Conservation (phyloP, 23 red algal species). For the Gracilaria caudata region DNA sequence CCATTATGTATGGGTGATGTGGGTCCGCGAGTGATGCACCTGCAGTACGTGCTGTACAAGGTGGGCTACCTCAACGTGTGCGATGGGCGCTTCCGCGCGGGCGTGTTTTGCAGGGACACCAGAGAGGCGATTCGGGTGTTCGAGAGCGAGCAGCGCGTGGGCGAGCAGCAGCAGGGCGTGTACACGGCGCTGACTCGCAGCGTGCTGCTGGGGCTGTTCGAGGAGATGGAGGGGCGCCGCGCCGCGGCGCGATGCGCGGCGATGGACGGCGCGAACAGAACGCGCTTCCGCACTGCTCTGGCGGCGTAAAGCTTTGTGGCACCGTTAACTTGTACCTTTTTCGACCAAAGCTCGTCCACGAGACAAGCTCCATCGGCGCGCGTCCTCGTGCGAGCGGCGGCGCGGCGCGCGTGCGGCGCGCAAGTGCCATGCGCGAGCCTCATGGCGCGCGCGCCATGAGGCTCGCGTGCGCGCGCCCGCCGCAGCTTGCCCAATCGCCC, state of each 20-base stretch:
- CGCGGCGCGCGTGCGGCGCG: no score
- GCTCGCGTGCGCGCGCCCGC: no score
- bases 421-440: not conserved
- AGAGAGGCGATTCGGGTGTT: conserved; percentile 1
- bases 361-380: no score
- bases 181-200: conserved; percentile 24
- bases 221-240: conserved; percentile 7
- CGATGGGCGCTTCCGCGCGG: conserved; percentile 1
- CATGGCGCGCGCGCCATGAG: not conserved
- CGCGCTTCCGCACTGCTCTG: conserved; percentile 22
- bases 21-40: conserved; percentile 25
- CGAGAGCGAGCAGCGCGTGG: not conserved
- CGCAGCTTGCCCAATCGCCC: no score
- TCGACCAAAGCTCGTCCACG: no score
- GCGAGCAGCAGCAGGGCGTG: conserved; percentile 11
- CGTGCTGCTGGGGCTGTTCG: conserved; percentile 2
- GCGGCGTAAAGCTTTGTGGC: conserved; percentile 11
- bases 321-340: not conserved
- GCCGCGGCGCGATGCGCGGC: not conserved
- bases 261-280: not conserved
- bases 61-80: conserved; percentile 12
- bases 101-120: conserved; percentile 12
- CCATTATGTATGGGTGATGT: conserved; percentile 3
- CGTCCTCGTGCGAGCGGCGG: no score
- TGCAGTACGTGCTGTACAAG: conserved; percentile 28